Conservation (phyloP, 78 protist genomes). For the Isochrysis galbana region DNA sequence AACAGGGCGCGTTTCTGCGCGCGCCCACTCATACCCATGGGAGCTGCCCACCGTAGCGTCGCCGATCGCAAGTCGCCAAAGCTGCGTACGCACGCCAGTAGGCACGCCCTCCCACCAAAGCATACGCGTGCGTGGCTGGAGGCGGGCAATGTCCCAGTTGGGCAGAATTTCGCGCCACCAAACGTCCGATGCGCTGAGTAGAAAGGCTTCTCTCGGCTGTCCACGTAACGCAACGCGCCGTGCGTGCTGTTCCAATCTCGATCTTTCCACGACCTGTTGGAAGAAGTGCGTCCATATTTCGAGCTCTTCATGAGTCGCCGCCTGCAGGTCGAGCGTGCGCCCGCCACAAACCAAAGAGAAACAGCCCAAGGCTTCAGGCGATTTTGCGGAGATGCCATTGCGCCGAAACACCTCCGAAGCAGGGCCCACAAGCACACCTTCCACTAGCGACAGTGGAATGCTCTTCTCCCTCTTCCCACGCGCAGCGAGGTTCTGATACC, state of each 20-base stretch:
- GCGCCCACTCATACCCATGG: neutral
- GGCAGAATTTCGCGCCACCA: neutral
- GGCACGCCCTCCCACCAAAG: slow-evolving; percentile 30
- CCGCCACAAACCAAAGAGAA: neutral
- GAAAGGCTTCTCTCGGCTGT: neutral
- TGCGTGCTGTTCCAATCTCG: neutral
- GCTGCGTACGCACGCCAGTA: neutral
- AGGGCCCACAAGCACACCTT: neutral
- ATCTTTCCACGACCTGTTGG: slow-evolving; percentile 1
- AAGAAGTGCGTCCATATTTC: neutral
- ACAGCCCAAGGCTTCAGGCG: neutral
- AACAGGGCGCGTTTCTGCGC: neutral
- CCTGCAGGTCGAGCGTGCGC: slow-evolving; percentile 30
- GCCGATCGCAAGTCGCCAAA: neutral
- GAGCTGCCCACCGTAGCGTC: neutral
- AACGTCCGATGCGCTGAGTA: neutral
- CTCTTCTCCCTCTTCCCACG: neutral
- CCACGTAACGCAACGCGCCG: slow-evolving; percentile 2
- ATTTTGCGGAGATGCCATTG: neutral
- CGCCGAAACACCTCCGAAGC: neutral
- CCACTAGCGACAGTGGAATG: neutral
- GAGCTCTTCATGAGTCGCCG: neutral
- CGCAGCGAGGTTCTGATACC: neutral
- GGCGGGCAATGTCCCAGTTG: neutral
- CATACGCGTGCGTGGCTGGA: neutral